Evolutionary conservation across 1,284 basidiomycete genomes (phyloP), one percentile per base, ranked within the genome.

Genomic region (Ceratobasidium theobromae): DNA sequence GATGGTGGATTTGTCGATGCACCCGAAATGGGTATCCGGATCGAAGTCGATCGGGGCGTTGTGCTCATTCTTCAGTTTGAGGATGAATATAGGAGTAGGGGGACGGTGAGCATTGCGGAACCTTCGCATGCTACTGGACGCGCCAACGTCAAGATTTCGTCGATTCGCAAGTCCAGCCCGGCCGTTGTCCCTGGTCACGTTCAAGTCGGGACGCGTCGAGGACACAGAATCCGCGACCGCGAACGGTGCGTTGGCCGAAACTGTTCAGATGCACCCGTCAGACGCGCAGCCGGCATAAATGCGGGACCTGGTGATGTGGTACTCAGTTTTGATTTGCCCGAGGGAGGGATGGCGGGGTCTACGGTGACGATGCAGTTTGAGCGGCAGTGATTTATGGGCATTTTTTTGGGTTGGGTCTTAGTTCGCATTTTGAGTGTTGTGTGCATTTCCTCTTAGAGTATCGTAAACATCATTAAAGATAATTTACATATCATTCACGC

Each of bases 81-180:
- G 18, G 43, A 21, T n/a, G 30, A 32, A 8, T 11, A 14, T 32
- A 53, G 32, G 11, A 32, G 27, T 1, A 41, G 23, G 32, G 62
- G 49, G 6, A 8, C 45, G 6, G n/a, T 65, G 5, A 45, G 30
- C 12, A 43, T 65, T n/a, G 62, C 62, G 2, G 62, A 65, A 21
- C 62, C 62, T 4, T 53, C 49, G 8, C 62, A 65, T 9, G 18
- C 28, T 12, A 32, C 5, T 23, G 8, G 30, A 1, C 12, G 6
- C 4, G 62, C 35, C 3, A 65, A 45, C n/a, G 30, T 65, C 12
- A 18, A 30, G 16, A 32, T 52, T n/a, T 21, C 32, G n/a, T n/a
- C n/a, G n/a, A n/a, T n/a, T n/a, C n/a, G n/a, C n/a, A n/a, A n/a
- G n/a, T n/a, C n/a, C n/a, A n/a, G n/a, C n/a, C n/a, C n/a, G n/a